Conservation (phyloP, 2,329 filamentous ascomycete genomes). For the Paraconiothyrium sp. region DNA sequence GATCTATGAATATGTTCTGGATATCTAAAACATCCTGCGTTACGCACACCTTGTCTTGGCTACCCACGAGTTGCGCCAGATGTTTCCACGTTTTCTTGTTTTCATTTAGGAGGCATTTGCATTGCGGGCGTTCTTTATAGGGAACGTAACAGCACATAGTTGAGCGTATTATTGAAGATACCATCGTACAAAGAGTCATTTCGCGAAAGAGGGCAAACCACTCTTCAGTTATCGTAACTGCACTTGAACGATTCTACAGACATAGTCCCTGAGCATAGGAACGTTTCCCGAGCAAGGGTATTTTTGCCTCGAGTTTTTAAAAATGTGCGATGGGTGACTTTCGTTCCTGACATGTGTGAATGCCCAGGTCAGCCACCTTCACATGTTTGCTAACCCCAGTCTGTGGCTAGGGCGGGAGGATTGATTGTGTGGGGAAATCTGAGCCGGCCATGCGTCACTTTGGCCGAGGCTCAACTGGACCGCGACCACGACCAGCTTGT, state of each 20-base stretch:
- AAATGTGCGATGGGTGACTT: not conserved
- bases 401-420: slow-evolving; percentile 30
- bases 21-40: too few species aligned
- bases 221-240: not conserved
- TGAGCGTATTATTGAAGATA: slow-evolving; percentile 13
- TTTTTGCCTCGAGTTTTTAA: not conserved
- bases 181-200: slow-evolving; percentile 3
- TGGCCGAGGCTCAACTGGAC: slow-evolving; percentile 45
- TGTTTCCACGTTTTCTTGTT: not conserved
- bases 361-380: slow-evolving; percentile 28
- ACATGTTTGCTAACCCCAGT: slow-evolving; percentile 38
- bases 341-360: slow-evolving; percentile 22
- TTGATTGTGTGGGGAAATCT: slow-evolving; percentile 46
- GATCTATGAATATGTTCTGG: slow-evolving; percentile 14
- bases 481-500: slow-evolving; percentile 2
- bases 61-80: not conserved
- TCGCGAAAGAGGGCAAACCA: not conserved
- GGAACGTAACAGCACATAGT: slow-evolving; percentile 3
- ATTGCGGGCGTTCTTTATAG: slow-evolving; percentile 14
- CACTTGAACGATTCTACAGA: not conserved
- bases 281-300: not conserved
- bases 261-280: not conserved
- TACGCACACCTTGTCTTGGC: not conserved
- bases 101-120: slow-evolving; percentile 5
- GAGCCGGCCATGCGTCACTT: slow-evolving; percentile 44